phyloP scores from a whole-genome alignment of 495 filamentous ascomycete genomes.

The Penicillium maclennaniae region DNA sequence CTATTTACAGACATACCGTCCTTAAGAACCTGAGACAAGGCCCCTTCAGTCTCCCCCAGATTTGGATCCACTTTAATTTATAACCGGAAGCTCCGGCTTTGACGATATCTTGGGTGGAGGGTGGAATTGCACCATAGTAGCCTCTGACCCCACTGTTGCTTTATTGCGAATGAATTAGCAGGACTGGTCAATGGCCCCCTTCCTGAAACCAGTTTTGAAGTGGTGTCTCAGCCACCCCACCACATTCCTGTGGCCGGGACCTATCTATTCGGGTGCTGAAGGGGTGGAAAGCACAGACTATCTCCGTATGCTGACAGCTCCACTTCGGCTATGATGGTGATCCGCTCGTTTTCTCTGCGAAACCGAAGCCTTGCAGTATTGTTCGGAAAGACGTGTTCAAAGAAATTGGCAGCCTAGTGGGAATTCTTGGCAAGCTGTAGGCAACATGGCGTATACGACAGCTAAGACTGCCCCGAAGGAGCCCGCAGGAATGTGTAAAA shows the following conservation, averaged over 20 bases:
- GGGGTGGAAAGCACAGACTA: neutral
- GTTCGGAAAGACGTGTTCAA: too few relatives aligned
- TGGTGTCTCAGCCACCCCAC: neutral
- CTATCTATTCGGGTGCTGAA: neutral
- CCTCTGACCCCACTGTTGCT: neutral
- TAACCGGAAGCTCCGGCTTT: neutral
- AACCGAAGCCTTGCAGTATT: too few relatives aligned
- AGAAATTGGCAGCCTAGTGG: too few relatives aligned
- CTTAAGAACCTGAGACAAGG: neutral
- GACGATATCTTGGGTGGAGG: neutral
- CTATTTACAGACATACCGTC: neutral
- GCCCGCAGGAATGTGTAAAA: too few relatives aligned
- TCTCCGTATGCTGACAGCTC: too few relatives aligned
- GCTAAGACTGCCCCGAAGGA: too few relatives aligned
- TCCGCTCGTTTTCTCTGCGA: too few relatives aligned
- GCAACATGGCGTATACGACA: too few relatives aligned
- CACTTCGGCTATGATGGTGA: too few relatives aligned
- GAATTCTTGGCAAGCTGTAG: too few relatives aligned
- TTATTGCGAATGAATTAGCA: neutral
- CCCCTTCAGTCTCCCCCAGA: neutral
- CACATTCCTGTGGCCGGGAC: neutral
- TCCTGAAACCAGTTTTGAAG: neutral
- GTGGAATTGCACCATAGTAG: neutral
- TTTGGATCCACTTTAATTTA: neutral
- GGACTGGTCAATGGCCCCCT: neutral